phyloP scores from a whole-genome alignment of 139 green algal genomes.

The Chlorella sp. region DNA sequence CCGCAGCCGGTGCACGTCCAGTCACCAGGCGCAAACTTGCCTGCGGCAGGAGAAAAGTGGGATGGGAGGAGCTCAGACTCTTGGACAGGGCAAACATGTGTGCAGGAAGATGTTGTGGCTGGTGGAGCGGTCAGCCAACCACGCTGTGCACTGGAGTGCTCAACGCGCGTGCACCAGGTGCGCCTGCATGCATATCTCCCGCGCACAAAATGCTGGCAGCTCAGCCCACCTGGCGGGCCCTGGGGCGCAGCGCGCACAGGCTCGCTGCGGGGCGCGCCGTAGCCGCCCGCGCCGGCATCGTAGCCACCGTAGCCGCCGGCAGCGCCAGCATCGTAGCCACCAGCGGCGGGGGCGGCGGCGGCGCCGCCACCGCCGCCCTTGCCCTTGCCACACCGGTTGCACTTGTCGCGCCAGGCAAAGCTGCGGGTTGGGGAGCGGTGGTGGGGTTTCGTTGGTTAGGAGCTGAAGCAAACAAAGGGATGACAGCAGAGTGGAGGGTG shows the following conservation, averaged over 20 bases:
- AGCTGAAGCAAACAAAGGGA: no score
- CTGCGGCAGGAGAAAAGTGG: constrained; percentile 30
- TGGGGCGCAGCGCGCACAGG: background rate
- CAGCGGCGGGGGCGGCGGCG: background rate
- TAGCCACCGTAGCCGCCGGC: background rate
- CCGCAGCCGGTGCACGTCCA: constrained; percentile 49
- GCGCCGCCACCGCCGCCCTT: constrained; percentile 29
- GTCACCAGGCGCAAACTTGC: constrained; percentile 59
- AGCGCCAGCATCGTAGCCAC: background rate
- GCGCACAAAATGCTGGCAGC: no score
- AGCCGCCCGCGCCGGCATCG: background rate
- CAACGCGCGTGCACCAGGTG: no score
- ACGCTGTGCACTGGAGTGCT: no score
- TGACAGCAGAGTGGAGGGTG: no score
- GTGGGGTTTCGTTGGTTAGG: no score
- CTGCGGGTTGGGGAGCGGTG: background rate
- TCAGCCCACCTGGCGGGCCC: constrained; percentile 16
- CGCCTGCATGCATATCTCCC: no score
- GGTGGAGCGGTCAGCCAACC: no score
- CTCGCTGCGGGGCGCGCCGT: background rate
- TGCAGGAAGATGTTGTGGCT: no score
- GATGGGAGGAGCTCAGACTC: background rate
- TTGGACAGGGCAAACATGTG: no score
- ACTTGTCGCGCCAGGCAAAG: constrained; percentile 61
- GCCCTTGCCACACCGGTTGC: constrained; percentile 58